Evolutionary conservation across 1,284 basidiomycete species (phyloP).

Genomic region (Athelia psychrophila): DNA sequence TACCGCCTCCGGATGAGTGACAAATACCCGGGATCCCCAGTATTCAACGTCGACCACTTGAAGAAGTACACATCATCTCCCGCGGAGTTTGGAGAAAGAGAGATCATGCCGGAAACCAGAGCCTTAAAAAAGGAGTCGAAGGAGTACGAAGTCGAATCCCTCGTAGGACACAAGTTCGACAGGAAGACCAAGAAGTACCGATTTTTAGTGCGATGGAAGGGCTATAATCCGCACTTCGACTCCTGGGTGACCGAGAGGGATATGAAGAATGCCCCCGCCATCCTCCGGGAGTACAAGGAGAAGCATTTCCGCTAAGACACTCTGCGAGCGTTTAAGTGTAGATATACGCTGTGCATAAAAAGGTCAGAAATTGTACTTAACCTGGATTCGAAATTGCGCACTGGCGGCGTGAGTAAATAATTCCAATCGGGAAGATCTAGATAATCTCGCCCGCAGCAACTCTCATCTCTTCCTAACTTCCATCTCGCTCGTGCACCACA

Average conservation of each 20-base stretch:
- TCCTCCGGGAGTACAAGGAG: not conserved
- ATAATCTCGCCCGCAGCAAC: too few relatives aligned
- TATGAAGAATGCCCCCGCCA: not conserved
- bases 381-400: too few relatives aligned
- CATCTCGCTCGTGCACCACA: too few relatives aligned
- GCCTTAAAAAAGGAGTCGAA: not conserved
- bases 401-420: too few relatives aligned
- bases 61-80: constrained; percentile 15
- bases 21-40: constrained; percentile 21
- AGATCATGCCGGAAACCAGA: constrained; percentile 2
- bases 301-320: not conserved
- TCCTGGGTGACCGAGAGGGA: not conserved
- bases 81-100: constrained; percentile 12
- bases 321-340: too few relatives aligned
- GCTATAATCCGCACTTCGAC: constrained; percentile 4
- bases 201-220: constrained; percentile 5
- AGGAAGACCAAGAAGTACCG: not conserved
- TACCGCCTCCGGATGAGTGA: constrained; percentile 24
- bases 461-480: too few relatives aligned
- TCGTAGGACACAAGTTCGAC: constrained; percentile 10
- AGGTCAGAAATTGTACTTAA: too few relatives aligned
- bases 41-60: constrained; percentile 26
- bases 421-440: too few relatives aligned
- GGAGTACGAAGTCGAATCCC: constrained; percentile 14
- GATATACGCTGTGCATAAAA: too few relatives aligned